Evolutionary conservation across 1,284 basidiomycete species (phyloP), one percentile per base, ranked within the genome.

Genomic region (Naganishia albida): DNA sequence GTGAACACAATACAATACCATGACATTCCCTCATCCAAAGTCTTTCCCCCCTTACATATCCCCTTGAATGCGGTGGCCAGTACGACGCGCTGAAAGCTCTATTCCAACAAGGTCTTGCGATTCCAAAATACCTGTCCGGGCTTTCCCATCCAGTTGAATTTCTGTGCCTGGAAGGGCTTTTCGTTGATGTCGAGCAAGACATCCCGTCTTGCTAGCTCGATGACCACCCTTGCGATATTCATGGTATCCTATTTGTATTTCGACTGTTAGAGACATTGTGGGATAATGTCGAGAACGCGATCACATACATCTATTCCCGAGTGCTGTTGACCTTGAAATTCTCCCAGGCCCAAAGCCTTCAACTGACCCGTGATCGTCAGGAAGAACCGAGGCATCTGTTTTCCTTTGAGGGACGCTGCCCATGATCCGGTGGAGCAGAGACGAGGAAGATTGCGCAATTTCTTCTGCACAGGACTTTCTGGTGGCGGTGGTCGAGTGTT

Each of bases 221-320:
- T 80, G 43, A 94, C 77, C 66, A 96, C 87, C 26, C 89, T 85
- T 18, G 88, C 83, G 62, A 95, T 85, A 74, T 95, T 95, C 16
- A 88, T 87, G 34, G 90, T 85, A 78, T 96, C 93, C 91, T 93
- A 66, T 49, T 56, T 6, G n/a, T 38, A 59, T 34, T 62, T 63
- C 56, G 2, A 6, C n/a, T 20, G 56, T 59, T 15, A 55, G 54
- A n/a, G 16, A 56, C 48, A n/a, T 38, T 23, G 34, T 34, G 28
- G 23, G 48, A 60, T 39, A 26, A 34, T 10, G 38, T 2, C 30
- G 2, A 26, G 12, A 42, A 25, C 28, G 15, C 38, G 7, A 12
- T 15, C 26, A 86, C 89, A 82, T 71, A 92, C 91, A 77, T 92
- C 90, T 48, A 94, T 88, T 23, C 93, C 93, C 72, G 87, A 87